Conservation (phyloP, 768 basidiomycete species). For the Lyophyllum decastes region DNA sequence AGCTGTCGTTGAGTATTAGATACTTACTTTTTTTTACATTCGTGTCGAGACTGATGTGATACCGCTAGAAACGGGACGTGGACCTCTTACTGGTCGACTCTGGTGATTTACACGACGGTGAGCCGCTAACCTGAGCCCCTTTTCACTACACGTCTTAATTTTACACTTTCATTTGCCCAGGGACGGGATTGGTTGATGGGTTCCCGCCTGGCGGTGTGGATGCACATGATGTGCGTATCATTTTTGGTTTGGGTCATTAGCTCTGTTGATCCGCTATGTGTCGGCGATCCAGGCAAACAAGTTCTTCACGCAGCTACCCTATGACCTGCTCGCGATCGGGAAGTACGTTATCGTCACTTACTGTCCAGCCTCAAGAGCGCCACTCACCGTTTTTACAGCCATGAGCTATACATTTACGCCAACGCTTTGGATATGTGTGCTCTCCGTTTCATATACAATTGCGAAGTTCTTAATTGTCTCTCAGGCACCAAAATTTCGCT, state of each 20-base stretch:
- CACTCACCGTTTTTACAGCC: slow-evolving; percentile 40
- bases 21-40: background rate
- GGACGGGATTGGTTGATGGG: slow-evolving; percentile 79
- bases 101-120: slow-evolving; percentile 77
- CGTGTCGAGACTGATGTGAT: background rate
- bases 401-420: slow-evolving; percentile 78
- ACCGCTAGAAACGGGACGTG: slow-evolving; percentile 66
- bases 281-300: slow-evolving; percentile 56
- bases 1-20: slow-evolving; percentile 47
- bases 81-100: slow-evolving; percentile 84
- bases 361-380: too few relatives aligned
- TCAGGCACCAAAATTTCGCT: slow-evolving; percentile 64
- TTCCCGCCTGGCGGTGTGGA: slow-evolving; percentile 71
- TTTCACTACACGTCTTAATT: background rate
- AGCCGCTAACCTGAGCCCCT: background rate
- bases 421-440: slow-evolving; percentile 67
- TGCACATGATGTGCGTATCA: slow-evolving; percentile 59
- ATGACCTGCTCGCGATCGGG: slow-evolving; percentile 83
- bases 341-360: slow-evolving; percentile 51
- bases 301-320: slow-evolving; percentile 72
- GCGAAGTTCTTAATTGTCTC: background rate
- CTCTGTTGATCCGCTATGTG: background rate
- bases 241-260: too few relatives aligned
- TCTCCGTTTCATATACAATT: background rate
- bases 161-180: slow-evolving; percentile 26